Evolutionary conservation across 768 basidiomycete species (phyloP).

Genomic region (Suillus alpinus): DNA sequence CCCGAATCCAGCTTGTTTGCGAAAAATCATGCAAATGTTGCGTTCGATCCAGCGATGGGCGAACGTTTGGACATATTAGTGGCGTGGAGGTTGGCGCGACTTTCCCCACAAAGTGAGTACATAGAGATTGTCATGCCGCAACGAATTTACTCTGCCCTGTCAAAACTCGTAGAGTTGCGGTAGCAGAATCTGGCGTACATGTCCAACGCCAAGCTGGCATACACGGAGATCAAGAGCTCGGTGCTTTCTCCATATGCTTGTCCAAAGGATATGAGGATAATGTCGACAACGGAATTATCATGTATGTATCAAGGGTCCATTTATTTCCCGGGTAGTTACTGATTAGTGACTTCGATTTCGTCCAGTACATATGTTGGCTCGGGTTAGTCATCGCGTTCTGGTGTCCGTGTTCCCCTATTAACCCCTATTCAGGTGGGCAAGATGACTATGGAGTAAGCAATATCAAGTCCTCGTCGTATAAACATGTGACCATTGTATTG

Average conservation of each 20-base stretch:
- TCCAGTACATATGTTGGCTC: constrained; percentile 34
- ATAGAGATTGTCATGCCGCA: not conserved
- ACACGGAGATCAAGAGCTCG: constrained; percentile 30
- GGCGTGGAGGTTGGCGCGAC: constrained; percentile 17
- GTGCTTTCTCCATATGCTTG: constrained; percentile 41
- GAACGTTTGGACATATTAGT: constrained; percentile 29
- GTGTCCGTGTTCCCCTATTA: not conserved
- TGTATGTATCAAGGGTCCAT: constrained; percentile 26
- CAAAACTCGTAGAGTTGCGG: constrained; percentile 13
- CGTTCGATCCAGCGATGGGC: constrained; percentile 8
- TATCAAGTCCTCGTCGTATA: not conserved
- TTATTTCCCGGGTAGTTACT: not conserved
- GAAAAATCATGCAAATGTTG: not conserved
- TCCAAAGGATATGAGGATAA: constrained; percentile 43
- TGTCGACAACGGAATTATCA: constrained; percentile 33
- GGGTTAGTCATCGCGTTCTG: constrained; percentile 12
- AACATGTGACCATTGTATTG: not conserved
- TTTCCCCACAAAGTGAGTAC: constrained; percentile 22
- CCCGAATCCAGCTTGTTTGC: too few relatives aligned
- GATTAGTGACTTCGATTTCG: constrained; percentile 5
- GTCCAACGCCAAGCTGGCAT: constrained; percentile 36
- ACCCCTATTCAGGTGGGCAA: constrained; percentile 23
- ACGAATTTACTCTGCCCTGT: not conserved
- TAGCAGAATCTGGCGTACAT: constrained; percentile 33
- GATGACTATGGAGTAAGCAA: constrained; percentile 10